Evolutionary conservation across 1,139 yeast species (phyloP), one percentile per base, ranked within the genome.

Genomic region (Saccharomycopsis hybrid): DNA sequence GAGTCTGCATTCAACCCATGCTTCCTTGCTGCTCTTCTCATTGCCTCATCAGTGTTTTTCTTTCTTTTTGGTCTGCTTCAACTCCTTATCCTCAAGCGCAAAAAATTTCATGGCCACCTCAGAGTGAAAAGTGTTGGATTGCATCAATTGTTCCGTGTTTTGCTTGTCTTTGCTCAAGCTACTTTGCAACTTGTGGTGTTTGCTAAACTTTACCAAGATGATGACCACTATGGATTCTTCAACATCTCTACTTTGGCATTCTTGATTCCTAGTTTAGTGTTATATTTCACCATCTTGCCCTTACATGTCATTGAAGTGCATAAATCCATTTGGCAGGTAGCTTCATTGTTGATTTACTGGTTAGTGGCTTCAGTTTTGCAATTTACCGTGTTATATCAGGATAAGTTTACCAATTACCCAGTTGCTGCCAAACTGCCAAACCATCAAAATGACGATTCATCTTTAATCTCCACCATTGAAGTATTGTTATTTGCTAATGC

Each of bases 1-100:
- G 70, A 70, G 3, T 79, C 78, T 59, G 80, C 83, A 0, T 64
- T 81, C 56, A 78, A 76, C 51, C 84, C 84, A 2, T 78, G 85
- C 56, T 75, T 80, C 56, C 53, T 78, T 2, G 62, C 75, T 2
- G 47, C 63, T 25, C 44, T 67, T 2, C 59, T 65, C 44, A 55
- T 54, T 1, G 40, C 47, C 1, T 50, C 62, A 5, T 55, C 71
- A 0, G 24, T 56, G 0, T 31, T 62, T 2, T 61, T 66, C 32
- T 50, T 57, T 1, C 27, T 65, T 1, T 36, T 61, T 7, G 74
- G 77, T 37, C 36, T 58, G 4, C 33, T 53, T 27, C 72, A 68
- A 50, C 73, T 25, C 8, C 55, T n/a, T 48, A 56, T 28, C 43
- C 62, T 46, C 43, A 50, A 9, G 39, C 49, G 36, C 51, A 55